A percentile compares a stretch with the other conserved stretches of the same genome.
phyloP scores from a whole-genome alignment of 2,329 filamentous ascomycete species.

The Monilinia aucupariae region DNA sequence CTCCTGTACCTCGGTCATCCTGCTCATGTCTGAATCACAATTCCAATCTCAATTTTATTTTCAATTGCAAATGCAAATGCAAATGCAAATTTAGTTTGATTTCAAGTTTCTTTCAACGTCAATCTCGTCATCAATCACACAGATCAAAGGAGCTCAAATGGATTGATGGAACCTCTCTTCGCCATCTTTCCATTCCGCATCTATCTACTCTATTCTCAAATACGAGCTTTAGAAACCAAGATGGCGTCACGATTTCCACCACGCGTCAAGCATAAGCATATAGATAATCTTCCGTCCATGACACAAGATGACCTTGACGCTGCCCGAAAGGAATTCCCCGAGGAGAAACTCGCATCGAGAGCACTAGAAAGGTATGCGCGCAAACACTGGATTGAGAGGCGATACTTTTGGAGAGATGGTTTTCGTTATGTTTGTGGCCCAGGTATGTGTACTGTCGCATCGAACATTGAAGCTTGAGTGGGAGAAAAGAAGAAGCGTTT shows the following conservation, averaged over 20 bases:
- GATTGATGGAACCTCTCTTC: not conserved
- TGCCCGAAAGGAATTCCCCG: not conserved
- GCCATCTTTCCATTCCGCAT: not conserved
- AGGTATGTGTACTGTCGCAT: not conserved
- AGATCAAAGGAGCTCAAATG: not conserved
- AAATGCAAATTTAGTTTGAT: too few species aligned
- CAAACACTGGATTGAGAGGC: not conserved
- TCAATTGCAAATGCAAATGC: too few species aligned
- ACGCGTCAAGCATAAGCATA: not conserved
- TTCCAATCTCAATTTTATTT: too few species aligned
- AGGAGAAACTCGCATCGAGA: not conserved
- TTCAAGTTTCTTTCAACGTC: not conserved
- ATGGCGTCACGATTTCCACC: not conserved
- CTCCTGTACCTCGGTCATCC: too few species aligned
- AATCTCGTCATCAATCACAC: not conserved
- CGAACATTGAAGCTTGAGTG: not conserved
- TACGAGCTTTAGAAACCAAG: not conserved
- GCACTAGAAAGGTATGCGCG: not conserved
- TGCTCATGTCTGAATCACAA: too few species aligned
- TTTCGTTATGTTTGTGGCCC: not conserved
- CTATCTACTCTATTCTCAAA: not conserved
- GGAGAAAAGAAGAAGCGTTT: too few species aligned
- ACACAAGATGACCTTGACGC: not conserved
- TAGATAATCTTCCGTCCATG: not conserved
- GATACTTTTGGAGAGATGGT: not conserved